Evolutionary conservation across 1,284 basidiomycete species (phyloP).

Genomic region (Mycena citricolor): DNA sequence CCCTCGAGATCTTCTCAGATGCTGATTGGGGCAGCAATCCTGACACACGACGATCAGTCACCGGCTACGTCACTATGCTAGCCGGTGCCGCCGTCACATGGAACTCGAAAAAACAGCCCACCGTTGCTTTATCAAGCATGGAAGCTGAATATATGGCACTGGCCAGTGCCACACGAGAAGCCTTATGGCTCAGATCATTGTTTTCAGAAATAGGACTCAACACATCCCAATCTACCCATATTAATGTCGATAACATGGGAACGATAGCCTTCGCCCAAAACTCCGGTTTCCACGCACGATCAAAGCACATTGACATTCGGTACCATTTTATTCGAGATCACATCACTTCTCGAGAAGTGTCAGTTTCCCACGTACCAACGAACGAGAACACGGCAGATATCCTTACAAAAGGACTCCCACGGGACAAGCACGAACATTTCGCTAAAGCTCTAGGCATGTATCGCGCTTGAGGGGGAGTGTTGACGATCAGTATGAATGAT

Average conservation of each 20-base stretch:
- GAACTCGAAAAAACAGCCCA: constrained; percentile 21
- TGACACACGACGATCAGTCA: constrained; percentile 17
- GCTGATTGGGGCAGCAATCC: constrained; percentile 11
- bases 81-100: constrained; percentile 13
- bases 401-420: background rate
- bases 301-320: constrained; percentile 6
- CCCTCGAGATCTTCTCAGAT: constrained; percentile 11
- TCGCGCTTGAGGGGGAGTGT: no score
- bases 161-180: constrained; percentile 13
- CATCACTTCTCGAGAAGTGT: background rate
- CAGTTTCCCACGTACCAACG: background rate
- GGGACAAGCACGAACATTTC: background rate
- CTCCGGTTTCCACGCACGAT: constrained; percentile 5
- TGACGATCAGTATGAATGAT: no score
- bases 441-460: background rate
- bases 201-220: background rate
- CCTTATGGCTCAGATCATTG: constrained; percentile 8
- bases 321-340: constrained; percentile 12
- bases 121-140: constrained; percentile 26
- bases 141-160: constrained; percentile 19
- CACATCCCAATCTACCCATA: background rate
- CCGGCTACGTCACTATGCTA: constrained; percentile 16
- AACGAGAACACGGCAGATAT: constrained; percentile 1
- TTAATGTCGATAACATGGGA: constrained; percentile 13
- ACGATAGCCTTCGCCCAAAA: constrained; percentile 12